Evolutionary conservation across 106 monocot species (phyloP).

Genomic region (Allium cepa): DNA sequence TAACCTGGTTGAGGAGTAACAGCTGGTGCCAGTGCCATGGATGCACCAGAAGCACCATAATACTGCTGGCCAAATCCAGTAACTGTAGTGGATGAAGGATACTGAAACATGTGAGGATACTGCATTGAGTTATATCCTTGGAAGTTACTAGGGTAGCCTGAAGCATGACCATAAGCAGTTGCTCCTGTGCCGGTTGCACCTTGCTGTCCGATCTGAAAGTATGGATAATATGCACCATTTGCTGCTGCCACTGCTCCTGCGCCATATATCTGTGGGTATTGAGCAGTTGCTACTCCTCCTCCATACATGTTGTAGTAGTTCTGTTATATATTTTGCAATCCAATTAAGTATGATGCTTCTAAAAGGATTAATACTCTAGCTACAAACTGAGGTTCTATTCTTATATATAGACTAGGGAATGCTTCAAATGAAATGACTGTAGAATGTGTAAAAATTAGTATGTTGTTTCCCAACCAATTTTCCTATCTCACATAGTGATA

Average conservation of each 20-base stretch:
- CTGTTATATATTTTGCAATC: background rate
- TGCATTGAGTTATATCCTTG: constrained; percentile 11
- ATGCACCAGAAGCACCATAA: constrained; percentile 17
- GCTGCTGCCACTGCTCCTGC: constrained; percentile 11
- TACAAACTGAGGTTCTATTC: too few relatives aligned
- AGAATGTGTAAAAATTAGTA: too few relatives aligned
- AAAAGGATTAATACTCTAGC: too few relatives aligned
- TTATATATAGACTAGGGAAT: too few relatives aligned
- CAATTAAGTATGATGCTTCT: background rate
- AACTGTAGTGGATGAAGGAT: constrained; percentile 36
- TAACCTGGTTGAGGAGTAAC: constrained; percentile 60
- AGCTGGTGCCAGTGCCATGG: constrained; percentile 47
- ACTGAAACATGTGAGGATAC: constrained; percentile 58
- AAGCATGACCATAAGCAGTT: constrained; percentile 24
- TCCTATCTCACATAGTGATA: too few relatives aligned
- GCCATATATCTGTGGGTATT: constrained; percentile 28
- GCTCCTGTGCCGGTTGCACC: constrained; percentile 5
- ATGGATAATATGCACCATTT: constrained; percentile 38
- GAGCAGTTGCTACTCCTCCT: constrained; percentile 8
- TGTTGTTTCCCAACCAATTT: too few relatives aligned
- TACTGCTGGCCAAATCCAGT: constrained; percentile 52
- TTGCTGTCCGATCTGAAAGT: constrained; percentile 26
- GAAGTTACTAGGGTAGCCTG: constrained; percentile 19
- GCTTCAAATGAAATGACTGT: too few relatives aligned
- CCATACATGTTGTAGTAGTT: constrained; percentile 24